Evolutionary conservation across 2,329 filamentous ascomycete genomes (phyloP).

Genomic region (Didymella glomerata): DNA sequence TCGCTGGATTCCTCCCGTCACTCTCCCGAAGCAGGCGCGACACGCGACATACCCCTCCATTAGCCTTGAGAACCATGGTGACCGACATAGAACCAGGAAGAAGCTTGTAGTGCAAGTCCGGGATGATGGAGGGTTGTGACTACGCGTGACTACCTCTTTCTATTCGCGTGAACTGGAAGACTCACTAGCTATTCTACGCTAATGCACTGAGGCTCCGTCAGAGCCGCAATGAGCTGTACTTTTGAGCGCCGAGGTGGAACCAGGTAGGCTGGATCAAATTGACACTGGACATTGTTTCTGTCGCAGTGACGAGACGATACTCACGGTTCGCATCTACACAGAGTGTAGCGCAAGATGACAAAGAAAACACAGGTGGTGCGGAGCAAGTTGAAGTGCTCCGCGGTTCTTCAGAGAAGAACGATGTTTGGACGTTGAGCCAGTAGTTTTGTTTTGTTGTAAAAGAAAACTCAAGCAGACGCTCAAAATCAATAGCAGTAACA

Average conservation of each 20-base stretch:
- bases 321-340: constrained; percentile 27
- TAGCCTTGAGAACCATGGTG: constrained; percentile 26
- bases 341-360: constrained; percentile 25
- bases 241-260: constrained; percentile 20
- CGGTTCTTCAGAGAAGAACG: constrained; percentile 52
- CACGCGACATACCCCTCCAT: constrained; percentile 26
- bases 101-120: constrained; percentile 18
- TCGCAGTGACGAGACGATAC: constrained; percentile 24
- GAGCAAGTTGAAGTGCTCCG: constrained; percentile 72
- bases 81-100: constrained; percentile 20
- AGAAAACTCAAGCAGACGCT: constrained; percentile 74
- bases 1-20: constrained; percentile 24
- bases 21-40: constrained; percentile 44
- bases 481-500: constrained; percentile 61
- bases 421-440: constrained; percentile 80
- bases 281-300: constrained; percentile 8
- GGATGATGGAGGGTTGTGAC: constrained; percentile 10
- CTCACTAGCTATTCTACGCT: constrained; percentile 19
- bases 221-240: constrained; percentile 26
- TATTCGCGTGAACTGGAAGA: constrained; percentile 23
- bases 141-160: constrained; percentile 22
- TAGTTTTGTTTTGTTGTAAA: constrained; percentile 81
- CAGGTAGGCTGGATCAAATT: constrained; percentile 23
- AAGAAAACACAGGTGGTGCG: constrained; percentile 44
- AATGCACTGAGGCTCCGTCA: constrained; percentile 5